These are phyloP conservation scores for Erodium texanum DNA, from an alignment of 441 rosid genomes.

Conservation along the genomic window DNA sequence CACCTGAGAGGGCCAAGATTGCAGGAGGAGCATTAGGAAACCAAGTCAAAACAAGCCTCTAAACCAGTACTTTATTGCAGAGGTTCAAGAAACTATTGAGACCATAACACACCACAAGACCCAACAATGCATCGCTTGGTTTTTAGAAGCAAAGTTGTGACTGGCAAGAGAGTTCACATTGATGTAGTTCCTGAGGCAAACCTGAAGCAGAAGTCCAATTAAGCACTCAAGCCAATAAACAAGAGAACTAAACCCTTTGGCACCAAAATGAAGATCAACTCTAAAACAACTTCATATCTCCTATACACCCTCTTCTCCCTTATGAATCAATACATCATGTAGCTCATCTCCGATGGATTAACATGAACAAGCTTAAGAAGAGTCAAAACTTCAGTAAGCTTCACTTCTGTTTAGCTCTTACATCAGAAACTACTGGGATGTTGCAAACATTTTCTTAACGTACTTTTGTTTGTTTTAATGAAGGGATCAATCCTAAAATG, in stretches of 20 bases:
- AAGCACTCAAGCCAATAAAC: neutral
- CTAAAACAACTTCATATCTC: too few relatives aligned
- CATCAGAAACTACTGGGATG: neutral
- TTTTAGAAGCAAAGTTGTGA: constrained; percentile 23
- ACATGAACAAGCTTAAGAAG: neutral
- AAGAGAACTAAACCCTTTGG: neutral
- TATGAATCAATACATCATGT: too few relatives aligned
- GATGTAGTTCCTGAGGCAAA: constrained; percentile 15
- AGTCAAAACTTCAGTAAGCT: neutral
- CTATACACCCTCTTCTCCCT: too few relatives aligned
- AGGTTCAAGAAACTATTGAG: constrained; percentile 21
- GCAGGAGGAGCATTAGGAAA: constrained; percentile 25
- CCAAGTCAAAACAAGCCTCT: constrained; percentile 26
- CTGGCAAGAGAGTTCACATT: constrained; percentile 12
- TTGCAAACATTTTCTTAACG: too few relatives aligned
- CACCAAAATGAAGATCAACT: neutral
- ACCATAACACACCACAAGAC: constrained; percentile 23
- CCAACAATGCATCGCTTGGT: constrained; percentile 21
- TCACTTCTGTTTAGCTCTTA: neutral
- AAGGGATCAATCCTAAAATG: neutral
- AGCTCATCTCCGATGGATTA: too few relatives aligned
- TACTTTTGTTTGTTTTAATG: neutral
- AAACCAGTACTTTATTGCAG: constrained; percentile 22
- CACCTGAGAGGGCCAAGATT: constrained; percentile 23
- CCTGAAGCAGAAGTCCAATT: constrained; percentile 11